phyloP scores from a whole-genome alignment of 2,329 filamentous ascomycete genomes.

The Aspergillus sp. region DNA sequence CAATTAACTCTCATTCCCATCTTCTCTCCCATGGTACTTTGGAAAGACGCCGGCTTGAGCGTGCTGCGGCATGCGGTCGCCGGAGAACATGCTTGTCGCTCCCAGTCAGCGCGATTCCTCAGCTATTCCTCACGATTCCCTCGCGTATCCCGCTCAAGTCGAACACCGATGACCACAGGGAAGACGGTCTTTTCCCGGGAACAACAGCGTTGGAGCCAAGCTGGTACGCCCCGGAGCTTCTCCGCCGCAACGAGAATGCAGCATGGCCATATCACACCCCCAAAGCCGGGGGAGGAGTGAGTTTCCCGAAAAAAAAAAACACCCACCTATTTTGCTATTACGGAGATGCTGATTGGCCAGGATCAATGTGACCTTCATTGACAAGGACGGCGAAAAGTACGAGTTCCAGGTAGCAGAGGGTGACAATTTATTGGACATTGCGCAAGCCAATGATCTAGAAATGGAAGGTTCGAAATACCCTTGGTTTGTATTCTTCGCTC shows the following conservation, averaged over 20 bases:
- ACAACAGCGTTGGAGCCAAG: slow-evolving; percentile 19
- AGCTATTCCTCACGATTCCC: slow-evolving; percentile 23
- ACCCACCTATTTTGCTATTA: neutral
- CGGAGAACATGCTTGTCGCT: slow-evolving; percentile 46
- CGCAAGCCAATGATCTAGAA: slow-evolving; percentile 89
- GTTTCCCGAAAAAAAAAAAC: slow-evolving; percentile 31
- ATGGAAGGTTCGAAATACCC: slow-evolving; percentile 72
- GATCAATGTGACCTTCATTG: slow-evolving; percentile 85
- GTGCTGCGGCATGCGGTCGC: slow-evolving; percentile 48
- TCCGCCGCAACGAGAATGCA: slow-evolving; percentile 59
- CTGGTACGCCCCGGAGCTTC: slow-evolving; percentile 55
- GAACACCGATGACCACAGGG: slow-evolving; percentile 10
- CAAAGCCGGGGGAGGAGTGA: slow-evolving; percentile 90
- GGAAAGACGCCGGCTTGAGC: slow-evolving; percentile 33
- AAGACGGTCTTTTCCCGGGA: slow-evolving; percentile 14
- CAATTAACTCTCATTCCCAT: neutral
- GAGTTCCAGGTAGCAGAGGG: slow-evolving; percentile 79
- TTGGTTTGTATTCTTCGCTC: neutral
- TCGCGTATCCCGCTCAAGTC: slow-evolving; percentile 16
- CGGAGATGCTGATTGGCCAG: slow-evolving; percentile 44
- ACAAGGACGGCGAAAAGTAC: slow-evolving; percentile 78
- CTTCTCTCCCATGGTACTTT: slow-evolving; percentile 30
- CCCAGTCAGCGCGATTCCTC: slow-evolving; percentile 31
- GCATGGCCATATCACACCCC: slow-evolving; percentile 80
- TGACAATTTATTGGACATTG: slow-evolving; percentile 93